Conservation (phyloP, 2,329 filamentous ascomycete species). For the Aspergillus quadricinctus region DNA sequence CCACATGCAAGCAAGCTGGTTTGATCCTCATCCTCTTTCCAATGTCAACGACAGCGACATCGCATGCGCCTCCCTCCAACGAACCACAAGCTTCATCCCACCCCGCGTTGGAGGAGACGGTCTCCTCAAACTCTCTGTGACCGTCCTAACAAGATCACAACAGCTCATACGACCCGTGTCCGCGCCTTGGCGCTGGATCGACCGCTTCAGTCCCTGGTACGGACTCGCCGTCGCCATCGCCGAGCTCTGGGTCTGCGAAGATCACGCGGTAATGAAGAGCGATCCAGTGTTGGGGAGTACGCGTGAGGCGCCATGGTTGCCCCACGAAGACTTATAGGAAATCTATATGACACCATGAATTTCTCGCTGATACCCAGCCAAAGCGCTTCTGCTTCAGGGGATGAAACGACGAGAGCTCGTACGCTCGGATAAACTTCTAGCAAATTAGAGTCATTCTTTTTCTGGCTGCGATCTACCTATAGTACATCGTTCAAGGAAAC, state of each 20-base stretch:
- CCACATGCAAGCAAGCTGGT: slow-evolving; percentile 29
- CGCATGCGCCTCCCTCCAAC: not conserved
- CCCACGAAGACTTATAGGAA: slow-evolving; percentile 27
- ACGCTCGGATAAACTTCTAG: not conserved
- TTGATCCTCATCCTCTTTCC: slow-evolving; percentile 20
- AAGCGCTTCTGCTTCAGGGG: not conserved
- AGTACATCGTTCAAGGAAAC: slow-evolving; percentile 4
- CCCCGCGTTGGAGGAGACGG: no score
- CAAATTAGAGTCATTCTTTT: not conserved
- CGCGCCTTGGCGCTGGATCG: no score
- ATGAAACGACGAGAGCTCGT: not conserved
- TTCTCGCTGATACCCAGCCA: slow-evolving; percentile 15
- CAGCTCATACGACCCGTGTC: no score
- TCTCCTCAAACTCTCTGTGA: no score
- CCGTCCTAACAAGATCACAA: no score
- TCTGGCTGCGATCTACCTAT: slow-evolving; percentile 1
- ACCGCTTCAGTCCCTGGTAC: no score
- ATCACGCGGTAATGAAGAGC: no score
- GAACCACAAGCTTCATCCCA: no score
- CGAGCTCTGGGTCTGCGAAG: no score
- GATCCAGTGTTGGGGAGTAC: slow-evolving; percentile 2
- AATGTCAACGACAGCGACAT: slow-evolving; percentile 29
- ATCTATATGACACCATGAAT: slow-evolving; percentile 21
- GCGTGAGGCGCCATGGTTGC: slow-evolving; percentile 22
- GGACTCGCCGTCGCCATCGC: no score